Evolutionary conservation across 495 filamentous ascomycete genomes (phyloP), one percentile per base, ranked within the genome.

Genomic region (Copromyces sp.): DNA sequence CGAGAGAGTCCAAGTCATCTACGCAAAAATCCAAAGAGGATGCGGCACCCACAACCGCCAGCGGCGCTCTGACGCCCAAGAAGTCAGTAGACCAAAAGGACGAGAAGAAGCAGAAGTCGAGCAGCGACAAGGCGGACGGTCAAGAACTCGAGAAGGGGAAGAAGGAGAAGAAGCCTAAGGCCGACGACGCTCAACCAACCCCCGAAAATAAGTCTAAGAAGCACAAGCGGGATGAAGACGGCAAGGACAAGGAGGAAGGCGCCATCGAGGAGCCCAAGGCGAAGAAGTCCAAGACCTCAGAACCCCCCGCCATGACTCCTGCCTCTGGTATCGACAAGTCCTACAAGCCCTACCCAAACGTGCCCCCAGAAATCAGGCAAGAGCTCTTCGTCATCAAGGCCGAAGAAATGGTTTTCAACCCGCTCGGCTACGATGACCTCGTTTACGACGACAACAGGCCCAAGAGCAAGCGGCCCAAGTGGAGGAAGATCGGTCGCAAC

Each of bases 401-500:
- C 16, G 24, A 76, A 38, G 77, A 81, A 38, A 81, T 77, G 74
- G 71, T 76, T 3, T 68, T 16, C 32, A 38, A 77, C 70, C 78
- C 79, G 3, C 77, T 80, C 11, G 79, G 70, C 39, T 80, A 73
- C 68, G 77, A 80, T 65, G 79, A 81, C 72, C 45, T 65, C 2
- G 79, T 81, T 35, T 72, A 71, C 68, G 72, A 75, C 35, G 73
- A 69, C 35, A 71, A 17, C 11, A 24, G 72, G 20, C 70, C 68
- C 7, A 68, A 61, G 14, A 39, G 42, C 20, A 65, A 35, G 53
- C 53, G 53, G 5, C 53, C 53, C 12, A 65, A 65, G 53, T 65
- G 53, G 53, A 65, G 53, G 70, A 71, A 65, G 70, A 35, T 11
- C 11, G 70, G 53, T 12, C 70, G 70, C 16, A 68, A 35, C 42